phyloP scores from a whole-genome alignment of 192 early-diverging fungal species.

The Podila epigama region DNA sequence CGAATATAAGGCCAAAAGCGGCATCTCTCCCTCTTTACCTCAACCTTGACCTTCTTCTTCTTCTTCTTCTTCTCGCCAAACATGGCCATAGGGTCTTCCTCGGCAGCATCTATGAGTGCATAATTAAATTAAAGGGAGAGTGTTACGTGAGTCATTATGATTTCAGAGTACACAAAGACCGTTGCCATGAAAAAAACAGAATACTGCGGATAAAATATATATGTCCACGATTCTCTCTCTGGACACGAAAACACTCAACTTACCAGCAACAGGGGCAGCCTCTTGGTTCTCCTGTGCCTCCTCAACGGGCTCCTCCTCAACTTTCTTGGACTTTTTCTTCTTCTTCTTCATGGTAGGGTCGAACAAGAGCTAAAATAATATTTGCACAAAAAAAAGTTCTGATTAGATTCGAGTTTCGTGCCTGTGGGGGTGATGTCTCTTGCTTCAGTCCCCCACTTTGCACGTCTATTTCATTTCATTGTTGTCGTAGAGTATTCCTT shows the following conservation, averaged over 20 bases:
- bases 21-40: conserved; percentile 15
- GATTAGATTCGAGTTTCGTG: background rate
- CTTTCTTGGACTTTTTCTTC: conserved; percentile 51
- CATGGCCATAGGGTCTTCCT: conserved; percentile 68
- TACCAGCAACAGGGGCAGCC: conserved; percentile 19
- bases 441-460: too few species aligned
- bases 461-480: too few species aligned
- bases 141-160: background rate
- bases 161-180: too few species aligned
- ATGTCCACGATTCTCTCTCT: too few species aligned
- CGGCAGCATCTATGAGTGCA: conserved; percentile 34
- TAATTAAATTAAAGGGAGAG: too few species aligned
- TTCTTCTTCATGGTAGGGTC: conserved; percentile 64
- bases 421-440: too few species aligned
- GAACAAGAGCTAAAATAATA: conserved; percentile 1
- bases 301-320: conserved; percentile 52
- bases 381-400: background rate
- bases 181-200: too few species aligned
- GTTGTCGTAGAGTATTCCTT: background rate
- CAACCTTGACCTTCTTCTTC: conserved; percentile 79
- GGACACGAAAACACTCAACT: background rate
- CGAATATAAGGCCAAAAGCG: too few species aligned
- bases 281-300: conserved; percentile 28
- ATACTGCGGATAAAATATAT: too few species aligned
- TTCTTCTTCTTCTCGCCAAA: conserved; percentile 91